Evolutionary conservation across 257 asterid genomes (phyloP), one percentile per base, ranked within the genome.

Genomic region (Verbascum thapsus): DNA sequence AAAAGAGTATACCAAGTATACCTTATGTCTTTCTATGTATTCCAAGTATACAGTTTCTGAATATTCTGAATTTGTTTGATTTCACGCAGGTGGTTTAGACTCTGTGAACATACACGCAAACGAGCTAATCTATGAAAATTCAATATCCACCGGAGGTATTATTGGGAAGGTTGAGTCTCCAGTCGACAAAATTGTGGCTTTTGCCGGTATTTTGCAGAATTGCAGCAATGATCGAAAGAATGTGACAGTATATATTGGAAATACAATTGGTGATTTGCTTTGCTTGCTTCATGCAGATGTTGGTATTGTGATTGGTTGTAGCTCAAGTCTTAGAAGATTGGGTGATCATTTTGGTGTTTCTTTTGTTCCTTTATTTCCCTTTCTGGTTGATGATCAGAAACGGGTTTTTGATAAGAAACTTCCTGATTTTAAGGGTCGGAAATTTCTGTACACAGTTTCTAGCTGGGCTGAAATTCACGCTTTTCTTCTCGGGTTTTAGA

Each of bases 381-480:
- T 95, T 26, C 50, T 88, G 61, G 59, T 90, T 12, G 51, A 80
- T 65, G 81, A 84, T 74, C 97, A 90, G 75, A 90, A 77, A 63
- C 76, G 60, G 58, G 48, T 22, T 41, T 68, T 26, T 3, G 81
- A 71, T 10, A 85, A 76, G 53, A 65, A 58, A 54, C 49, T 66
- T 3, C 12, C 82, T 49, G 23, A 50, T 6, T 90, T 95, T 95
- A 84, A 80, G 72, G 95, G 86, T 51, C 70, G 92, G 0, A 96
- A 97, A 30, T 69, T 77, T 73, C 85, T 94, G 40, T 94, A 94
- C 63, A 85, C 96, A 0, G 98, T 80, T 11, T 76, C 92, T 60
- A 78, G 83, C 79, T 90, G 99, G 99, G 71, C 86, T 17, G 99
- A 94, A 84, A 81, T 94, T 65, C 89, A 76, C 53, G 83, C 95